These are phyloP conservation scores for Rhodotorula graminis DNA, from an alignment of 768 basidiomycete genomes.

Conservation along the genomic window DNA sequence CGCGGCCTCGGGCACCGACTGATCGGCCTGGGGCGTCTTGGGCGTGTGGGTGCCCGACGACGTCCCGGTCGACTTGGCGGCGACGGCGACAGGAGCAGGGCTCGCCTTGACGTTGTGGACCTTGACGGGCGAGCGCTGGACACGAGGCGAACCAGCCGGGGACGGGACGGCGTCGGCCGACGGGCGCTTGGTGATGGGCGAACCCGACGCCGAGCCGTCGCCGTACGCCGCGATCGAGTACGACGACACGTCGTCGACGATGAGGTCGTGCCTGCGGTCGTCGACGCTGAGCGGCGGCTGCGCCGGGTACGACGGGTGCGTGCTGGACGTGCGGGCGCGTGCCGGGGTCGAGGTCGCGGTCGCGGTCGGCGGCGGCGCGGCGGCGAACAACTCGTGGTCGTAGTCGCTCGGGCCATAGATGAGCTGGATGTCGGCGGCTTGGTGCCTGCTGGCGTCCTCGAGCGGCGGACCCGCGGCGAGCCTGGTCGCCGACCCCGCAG, in stretches of 20 bases:
- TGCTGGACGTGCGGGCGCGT: background rate
- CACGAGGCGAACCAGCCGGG: background rate
- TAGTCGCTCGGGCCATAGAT: background rate
- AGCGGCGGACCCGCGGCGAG: background rate
- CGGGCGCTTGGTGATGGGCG: background rate
- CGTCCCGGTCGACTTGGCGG: background rate
- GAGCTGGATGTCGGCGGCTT: background rate
- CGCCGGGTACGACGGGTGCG: background rate
- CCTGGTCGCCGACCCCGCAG: background rate
- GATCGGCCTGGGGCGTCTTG: constrained; percentile 17
- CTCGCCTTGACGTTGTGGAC: background rate
- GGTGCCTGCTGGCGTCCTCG: background rate
- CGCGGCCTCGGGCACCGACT: constrained; percentile 35
- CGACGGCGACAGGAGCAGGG: too few species aligned
- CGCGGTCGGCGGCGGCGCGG: background rate
- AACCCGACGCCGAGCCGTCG: background rate
- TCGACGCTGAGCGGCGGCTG: background rate
- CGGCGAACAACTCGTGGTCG: background rate
- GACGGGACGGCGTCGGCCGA: background rate
- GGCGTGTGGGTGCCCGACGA: background rate
- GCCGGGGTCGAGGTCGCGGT: too few species aligned
- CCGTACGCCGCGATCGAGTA: constrained; percentile 20
- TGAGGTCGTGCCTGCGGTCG: background rate
- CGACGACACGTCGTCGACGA: constrained; percentile 1
- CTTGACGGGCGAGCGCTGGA: background rate